Percentiles rank a stretch among this genome's conserved stretches.
These are phyloP conservation scores for Fusarium secorum DNA, from an alignment of 2,329 filamentous ascomycete genomes.

Conservation along the genomic window DNA sequence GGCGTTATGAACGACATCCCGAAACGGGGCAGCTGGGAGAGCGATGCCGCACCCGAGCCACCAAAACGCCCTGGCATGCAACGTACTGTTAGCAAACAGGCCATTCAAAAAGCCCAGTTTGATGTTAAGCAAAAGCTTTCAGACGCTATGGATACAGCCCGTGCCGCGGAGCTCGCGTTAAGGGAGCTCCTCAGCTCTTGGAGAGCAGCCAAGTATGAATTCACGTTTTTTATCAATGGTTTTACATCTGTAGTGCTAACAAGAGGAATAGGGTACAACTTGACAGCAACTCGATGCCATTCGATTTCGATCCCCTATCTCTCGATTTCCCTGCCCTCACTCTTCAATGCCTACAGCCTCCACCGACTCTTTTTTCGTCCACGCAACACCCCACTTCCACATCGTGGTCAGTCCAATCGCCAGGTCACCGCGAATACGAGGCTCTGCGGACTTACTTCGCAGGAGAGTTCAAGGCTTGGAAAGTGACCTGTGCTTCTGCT, in stretches of 20 bases:
- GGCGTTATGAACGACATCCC: constrained; percentile 81
- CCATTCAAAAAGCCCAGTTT: constrained; percentile 66
- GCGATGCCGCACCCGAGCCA: constrained; percentile 47
- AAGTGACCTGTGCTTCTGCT: constrained; percentile 58
- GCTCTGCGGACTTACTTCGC: constrained; percentile 73
- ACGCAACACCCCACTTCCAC: constrained; percentile 79
- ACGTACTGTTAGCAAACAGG: constrained; percentile 59
- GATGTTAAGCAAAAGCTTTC: constrained; percentile 69
- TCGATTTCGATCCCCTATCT: constrained; percentile 84
- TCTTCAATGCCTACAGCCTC: constrained; percentile 80
- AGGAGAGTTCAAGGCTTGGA: constrained; percentile 73
- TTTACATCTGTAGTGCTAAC: constrained; percentile 15
- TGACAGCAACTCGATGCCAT: constrained; percentile 64
- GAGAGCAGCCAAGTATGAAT: constrained; percentile 79
- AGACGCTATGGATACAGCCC: constrained; percentile 80
- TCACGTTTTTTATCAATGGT: neutral
- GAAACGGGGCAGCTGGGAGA: constrained; percentile 46
- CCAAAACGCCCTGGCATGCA: constrained; percentile 49
- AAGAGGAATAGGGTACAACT: constrained; percentile 58
- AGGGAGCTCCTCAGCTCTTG: constrained; percentile 83
- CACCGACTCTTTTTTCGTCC: constrained; percentile 82
- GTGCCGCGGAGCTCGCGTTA: constrained; percentile 84
- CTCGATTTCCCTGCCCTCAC: constrained; percentile 88
- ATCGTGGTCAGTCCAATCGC: constrained; percentile 83
- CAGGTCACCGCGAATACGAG: constrained; percentile 75